These are phyloP conservation scores for Ustilaginoidea virens DNA, from an alignment of 2,329 filamentous ascomycete genomes.

Conservation along the genomic window DNA sequence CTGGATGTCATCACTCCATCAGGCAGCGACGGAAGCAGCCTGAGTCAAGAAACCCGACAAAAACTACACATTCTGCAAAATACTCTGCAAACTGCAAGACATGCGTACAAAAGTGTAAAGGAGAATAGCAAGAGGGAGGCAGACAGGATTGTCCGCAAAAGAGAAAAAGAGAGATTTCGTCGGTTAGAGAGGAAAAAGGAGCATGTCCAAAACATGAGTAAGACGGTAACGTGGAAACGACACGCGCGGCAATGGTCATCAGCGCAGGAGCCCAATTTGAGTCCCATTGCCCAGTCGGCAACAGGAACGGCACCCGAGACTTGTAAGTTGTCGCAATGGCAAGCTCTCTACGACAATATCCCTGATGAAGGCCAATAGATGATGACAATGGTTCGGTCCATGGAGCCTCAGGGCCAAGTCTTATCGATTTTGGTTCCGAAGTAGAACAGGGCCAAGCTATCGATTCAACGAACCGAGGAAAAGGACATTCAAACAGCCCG, in stretches of 20 bases:
- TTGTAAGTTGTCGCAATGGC: constrained; percentile 8
- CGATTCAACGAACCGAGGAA: neutral
- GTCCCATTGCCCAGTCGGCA: constrained; percentile 30
- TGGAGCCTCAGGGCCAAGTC: too few relatives aligned
- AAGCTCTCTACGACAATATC: neutral
- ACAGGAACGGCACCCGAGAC: constrained; percentile 11
- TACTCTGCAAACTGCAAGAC: constrained; percentile 18
- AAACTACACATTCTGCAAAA: constrained; percentile 17
- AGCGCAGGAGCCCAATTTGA: constrained; percentile 31
- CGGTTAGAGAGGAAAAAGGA: constrained; percentile 27
- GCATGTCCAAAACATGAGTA: constrained; percentile 14
- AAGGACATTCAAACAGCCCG: constrained; percentile 2
- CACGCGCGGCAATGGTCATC: constrained; percentile 35
- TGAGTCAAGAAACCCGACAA: constrained; percentile 15
- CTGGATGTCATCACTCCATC: constrained; percentile 35
- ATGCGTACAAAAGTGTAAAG: constrained; percentile 23
- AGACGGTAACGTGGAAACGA: constrained; percentile 27
- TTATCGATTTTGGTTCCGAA: too few relatives aligned
- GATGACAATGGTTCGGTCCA: neutral
- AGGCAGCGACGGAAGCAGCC: constrained; percentile 25
- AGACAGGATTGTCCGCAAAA: constrained; percentile 12
- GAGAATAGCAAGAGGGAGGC: constrained; percentile 30
- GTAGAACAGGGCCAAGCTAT: too few relatives aligned
- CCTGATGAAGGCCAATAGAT: constrained; percentile 2
- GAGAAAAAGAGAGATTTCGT: constrained; percentile 23